Evolutionary conservation across 1,284 basidiomycete genomes (phyloP).

Genomic region (Takashimella tepidaria): DNA sequence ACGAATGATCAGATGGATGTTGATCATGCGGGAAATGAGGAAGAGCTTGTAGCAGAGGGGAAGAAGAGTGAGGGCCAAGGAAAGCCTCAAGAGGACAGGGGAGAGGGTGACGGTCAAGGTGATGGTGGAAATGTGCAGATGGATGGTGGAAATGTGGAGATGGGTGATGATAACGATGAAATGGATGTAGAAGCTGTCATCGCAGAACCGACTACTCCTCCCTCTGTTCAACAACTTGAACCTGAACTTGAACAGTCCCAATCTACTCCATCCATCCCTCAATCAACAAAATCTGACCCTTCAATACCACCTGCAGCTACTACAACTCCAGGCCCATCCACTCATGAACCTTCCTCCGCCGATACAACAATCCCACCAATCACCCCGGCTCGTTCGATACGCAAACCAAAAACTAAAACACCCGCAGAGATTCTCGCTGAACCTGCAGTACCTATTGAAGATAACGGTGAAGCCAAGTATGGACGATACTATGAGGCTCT

Average conservation of each 20-base stretch:
- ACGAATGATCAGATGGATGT: not conserved
- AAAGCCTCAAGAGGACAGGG: not conserved
- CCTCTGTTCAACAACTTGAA: not conserved
- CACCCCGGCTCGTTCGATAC: not conserved
- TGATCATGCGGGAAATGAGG: not conserved
- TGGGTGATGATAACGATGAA: not conserved
- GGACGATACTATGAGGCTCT: slow-evolving; percentile 39
- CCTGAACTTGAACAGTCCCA: not conserved
- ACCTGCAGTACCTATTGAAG: slow-evolving; percentile 18
- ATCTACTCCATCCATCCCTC: not conserved
- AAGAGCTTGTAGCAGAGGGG: not conserved
- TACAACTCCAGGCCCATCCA: not conserved
- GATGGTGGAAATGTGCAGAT: not conserved
- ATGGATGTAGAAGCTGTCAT: not conserved
- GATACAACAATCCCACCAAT: not conserved
- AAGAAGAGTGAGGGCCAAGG: not conserved
- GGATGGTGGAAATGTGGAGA: not conserved
- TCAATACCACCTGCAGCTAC: not conserved
- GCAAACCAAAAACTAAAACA: not conserved
- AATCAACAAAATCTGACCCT: not conserved
- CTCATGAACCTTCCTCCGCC: not conserved
- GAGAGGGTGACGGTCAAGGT: too few species aligned
- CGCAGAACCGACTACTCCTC: not conserved
- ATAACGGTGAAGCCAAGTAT: slow-evolving; percentile 25
- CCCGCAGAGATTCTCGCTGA: slow-evolving; percentile 15